A percentile compares a stretch with the other conserved stretches of the same genome.
These are phyloP conservation scores for Pythium scleroteichum DNA, from an alignment of 352 stramenopile species.

Conservation along the genomic window DNA sequence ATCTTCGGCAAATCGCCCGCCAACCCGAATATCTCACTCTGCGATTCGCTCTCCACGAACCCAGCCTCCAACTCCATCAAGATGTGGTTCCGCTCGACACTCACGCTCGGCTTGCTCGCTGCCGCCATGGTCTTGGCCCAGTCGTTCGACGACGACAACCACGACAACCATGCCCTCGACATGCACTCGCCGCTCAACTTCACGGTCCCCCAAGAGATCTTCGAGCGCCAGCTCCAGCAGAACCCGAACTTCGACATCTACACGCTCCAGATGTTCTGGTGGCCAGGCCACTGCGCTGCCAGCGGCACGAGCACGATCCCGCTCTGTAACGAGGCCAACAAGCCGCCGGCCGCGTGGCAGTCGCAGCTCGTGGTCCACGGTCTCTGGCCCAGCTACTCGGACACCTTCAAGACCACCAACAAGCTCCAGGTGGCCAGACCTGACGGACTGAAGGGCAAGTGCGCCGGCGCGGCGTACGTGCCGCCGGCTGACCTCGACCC, in stretches of 20 bases:
- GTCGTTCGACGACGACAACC: too few relatives aligned
- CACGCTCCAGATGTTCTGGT: constrained; percentile 5
- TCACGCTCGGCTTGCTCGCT: too few relatives aligned
- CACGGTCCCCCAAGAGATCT: neutral
- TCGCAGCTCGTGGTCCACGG: constrained; percentile 3
- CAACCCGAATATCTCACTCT: too few relatives aligned
- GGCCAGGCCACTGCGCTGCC: constrained; percentile 5
- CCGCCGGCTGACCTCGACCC: neutral
- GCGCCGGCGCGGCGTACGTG: neutral
- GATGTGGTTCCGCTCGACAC: too few relatives aligned
- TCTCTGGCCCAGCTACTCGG: constrained; percentile 11
- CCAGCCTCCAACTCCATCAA: too few relatives aligned
- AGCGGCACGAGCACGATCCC: neutral
- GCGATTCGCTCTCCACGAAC: too few relatives aligned
- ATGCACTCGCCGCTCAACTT: neutral
- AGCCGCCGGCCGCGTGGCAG: neutral
- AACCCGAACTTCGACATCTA: constrained; percentile 5
- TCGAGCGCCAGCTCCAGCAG: neutral
- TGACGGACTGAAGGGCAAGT: neutral
- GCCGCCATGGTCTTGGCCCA: too few relatives aligned
- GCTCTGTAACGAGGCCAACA: neutral
- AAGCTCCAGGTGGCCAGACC: neutral
- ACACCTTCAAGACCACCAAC: neutral
- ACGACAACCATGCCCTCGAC: neutral
- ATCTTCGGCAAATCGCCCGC: too few relatives aligned